Conservation (phyloP, 1,139 yeast species). For the Taphrina confusa region DNA sequence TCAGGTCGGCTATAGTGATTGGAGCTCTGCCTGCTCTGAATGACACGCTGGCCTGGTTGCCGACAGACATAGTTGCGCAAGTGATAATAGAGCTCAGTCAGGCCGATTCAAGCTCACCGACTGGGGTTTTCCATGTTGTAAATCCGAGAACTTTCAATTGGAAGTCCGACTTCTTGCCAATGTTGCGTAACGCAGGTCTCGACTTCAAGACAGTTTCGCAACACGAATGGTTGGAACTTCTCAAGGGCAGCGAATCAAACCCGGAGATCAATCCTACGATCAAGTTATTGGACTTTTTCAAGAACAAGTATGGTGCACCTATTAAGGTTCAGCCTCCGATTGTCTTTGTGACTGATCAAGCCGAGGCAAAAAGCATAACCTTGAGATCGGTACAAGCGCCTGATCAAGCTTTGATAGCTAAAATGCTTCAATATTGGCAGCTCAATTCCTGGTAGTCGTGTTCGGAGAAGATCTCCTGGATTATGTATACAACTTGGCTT, state of each 20-base stretch:
- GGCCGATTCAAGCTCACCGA: not conserved
- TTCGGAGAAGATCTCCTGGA: not conserved
- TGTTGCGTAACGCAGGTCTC: slow-evolving; percentile 4
- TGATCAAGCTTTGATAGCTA: not conserved
- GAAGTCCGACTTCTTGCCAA: not conserved
- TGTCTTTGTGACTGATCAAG: not conserved
- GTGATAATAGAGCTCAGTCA: slow-evolving; percentile 1
- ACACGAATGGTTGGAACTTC: slow-evolving; percentile 2
- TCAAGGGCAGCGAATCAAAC: not conserved
- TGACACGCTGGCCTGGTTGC: slow-evolving; percentile 1
- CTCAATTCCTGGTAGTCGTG: not conserved
- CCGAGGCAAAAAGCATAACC: not conserved
- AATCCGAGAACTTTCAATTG: not conserved
- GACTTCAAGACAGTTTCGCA: not conserved
- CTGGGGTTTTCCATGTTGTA: not conserved
- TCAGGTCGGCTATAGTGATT: not conserved
- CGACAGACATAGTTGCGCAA: slow-evolving; percentile 1
- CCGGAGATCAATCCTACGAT: not conserved
- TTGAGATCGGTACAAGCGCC: not conserved
- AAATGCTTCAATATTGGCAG: not conserved
- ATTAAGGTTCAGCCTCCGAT: not conserved
- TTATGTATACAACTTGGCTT: no score
- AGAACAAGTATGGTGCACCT: not conserved
- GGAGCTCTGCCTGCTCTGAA: not conserved
- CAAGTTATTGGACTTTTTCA: not conserved